Evolutionary conservation across 345 rosid species (phyloP), one percentile per base, ranked within the genome.

Genomic region (Corchorus olitorius): DNA sequence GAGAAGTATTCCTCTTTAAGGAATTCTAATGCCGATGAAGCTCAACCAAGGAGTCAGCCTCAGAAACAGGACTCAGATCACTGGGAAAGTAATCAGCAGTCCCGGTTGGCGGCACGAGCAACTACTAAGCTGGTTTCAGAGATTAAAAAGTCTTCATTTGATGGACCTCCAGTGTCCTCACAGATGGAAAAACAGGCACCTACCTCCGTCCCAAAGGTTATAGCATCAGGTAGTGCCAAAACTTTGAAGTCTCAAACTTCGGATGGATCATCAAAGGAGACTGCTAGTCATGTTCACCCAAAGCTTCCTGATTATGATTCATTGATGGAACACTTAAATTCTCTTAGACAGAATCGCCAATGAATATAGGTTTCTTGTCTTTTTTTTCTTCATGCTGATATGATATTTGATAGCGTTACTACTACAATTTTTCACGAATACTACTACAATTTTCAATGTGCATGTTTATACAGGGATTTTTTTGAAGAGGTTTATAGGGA

Each of bases 281-380:
- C 74, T 77, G 86, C 90, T 65, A 81, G 84, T 76, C 97, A 92
- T 80, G 91, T 93, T 75, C 99, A 95, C 77, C 99, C 99, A 3
- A 95, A 93, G 80, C 99, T 93, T 79, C 98, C 98, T 2, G 99
- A 95, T 69, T 89, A 82, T 35, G 98, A 95, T 8, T 65, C 82
- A 45, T 61, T 95, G 43, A 71, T 87, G 17, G 92, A 97, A 34
- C 88, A 81, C 66, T 78, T 93, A 4, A 86, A 87, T 74, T 83
- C 93, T 73, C 83, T 86, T 35, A 84, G 93, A 50, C 78, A 77
- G 62, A 83, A 81, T 75, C 86, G 75, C 17, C 75, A 74, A 53
- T 91, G 75, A 83, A 72, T 56, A 39, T 76, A 15, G 73, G 14
- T 46, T 9, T 1, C 9, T 50, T 39, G 17, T 46, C 4, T 9